Evolutionary conservation across 176 grass and related monocot genomes (phyloP), one percentile per base, ranked within the genome.

Genomic region (Cenchrus americanus): DNA sequence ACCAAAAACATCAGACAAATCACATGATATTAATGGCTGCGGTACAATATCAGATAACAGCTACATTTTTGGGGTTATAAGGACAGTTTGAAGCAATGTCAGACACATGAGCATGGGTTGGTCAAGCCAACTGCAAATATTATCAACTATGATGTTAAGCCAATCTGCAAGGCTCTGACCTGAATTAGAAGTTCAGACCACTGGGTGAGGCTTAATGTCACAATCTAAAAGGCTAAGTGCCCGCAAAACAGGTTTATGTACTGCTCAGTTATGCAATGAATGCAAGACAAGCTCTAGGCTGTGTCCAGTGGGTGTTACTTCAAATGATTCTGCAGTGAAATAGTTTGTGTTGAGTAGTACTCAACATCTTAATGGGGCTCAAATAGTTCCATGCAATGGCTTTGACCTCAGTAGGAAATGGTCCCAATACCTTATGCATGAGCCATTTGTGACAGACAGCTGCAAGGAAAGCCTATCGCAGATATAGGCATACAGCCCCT

Each of bases 211-310:
- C 7, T 32, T 15, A 17, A 50, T 14, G 46, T 19, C 24, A 17
- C 12, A 11, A 50, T 21, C 23, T 50, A 79, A 3, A 37, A 37
- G 34, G 34, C 34, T 37, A 37, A 37, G 34, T 37, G 34, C 4
- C 34, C 34, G 34, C 34, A 37, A 37, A 65, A 64, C 43, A 64
- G 14, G 14, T 15, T 63, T 24, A 73, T 10, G 7, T 48, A 8
- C 51, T 66, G 60, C 44, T 65, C 44, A 66, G n/a, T n/a, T 78
- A 32, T 51, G 61, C 23, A 62, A 62, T 37, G 17, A 66, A 66
- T 32, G 24, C 18, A 65, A 37, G n/a, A 47, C 7, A 48, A 12
- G 14, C 22, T 63, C 14, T 78, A 0, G 2, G 10, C 22, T 63
- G 76, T 30, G 8, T 46, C 40, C 74, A 61, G 26, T 54, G 37